A percentile compares a stretch with the other conserved stretches of the same genome.
Conservation (phyloP, 345 rosid genomes). For the Citrus maxima region DNA sequence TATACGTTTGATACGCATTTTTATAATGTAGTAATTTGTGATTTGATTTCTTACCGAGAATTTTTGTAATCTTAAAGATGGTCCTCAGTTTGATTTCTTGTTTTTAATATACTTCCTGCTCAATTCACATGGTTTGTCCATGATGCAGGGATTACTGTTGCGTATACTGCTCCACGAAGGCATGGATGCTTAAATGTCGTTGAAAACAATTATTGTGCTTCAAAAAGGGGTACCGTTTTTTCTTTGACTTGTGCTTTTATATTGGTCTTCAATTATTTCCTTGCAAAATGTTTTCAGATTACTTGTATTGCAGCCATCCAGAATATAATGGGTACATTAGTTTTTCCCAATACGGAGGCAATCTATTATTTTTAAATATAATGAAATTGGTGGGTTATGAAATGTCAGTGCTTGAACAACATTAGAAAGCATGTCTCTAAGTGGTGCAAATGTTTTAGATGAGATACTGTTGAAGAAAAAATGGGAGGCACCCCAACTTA, state of each 20-base stretch:
- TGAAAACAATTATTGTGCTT: constrained; percentile 89
- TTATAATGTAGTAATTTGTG: neutral
- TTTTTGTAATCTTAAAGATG: neutral
- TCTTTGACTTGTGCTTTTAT: neutral
- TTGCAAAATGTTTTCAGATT: neutral
- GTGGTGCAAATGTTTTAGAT: neutral
- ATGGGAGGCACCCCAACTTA: neutral
- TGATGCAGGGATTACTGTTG: constrained; percentile 64
- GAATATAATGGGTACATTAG: neutral
- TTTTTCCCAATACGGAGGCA: neutral
- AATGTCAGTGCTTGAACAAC: neutral
- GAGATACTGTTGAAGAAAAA: neutral
- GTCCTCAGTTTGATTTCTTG: neutral
- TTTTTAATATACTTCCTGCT: constrained; percentile 8
- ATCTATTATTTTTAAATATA: neutral
- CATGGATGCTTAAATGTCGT: constrained; percentile 84
- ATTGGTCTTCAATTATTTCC: constrained; percentile 1
- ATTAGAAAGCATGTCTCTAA: neutral
- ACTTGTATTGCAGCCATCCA: neutral
- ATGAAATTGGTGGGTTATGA: neutral
- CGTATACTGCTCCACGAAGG: constrained; percentile 78
- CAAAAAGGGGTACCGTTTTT: constrained; percentile 63
- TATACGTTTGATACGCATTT: neutral
- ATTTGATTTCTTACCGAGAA: neutral
- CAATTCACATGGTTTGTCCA: constrained; percentile 18